Evolutionary conservation across 1,139 yeast genomes (phyloP).

Genomic region (Blastobotrys proliferans): DNA sequence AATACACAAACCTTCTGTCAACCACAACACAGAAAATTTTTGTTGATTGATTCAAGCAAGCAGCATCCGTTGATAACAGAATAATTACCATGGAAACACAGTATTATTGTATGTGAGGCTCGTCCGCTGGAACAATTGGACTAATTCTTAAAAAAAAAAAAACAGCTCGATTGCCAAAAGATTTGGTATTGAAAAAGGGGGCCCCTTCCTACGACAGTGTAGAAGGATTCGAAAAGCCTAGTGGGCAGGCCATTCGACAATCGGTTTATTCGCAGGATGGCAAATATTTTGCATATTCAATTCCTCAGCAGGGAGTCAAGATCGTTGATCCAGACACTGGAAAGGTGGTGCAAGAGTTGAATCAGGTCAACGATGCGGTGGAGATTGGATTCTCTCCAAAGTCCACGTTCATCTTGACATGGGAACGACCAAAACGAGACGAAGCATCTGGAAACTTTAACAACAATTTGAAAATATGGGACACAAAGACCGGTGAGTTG

Average conservation of each 20-base stretch:
- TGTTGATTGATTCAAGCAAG: too few species aligned
- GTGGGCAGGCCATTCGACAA: slow-evolving; percentile 28
- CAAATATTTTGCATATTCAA: slow-evolving; percentile 45
- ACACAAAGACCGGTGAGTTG: slow-evolving; percentile 43
- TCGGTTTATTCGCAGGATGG: slow-evolving; percentile 47
- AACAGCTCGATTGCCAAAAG: slow-evolving; percentile 18
- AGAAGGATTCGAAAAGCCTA: slow-evolving; percentile 15
- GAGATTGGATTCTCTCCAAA: slow-evolving; percentile 85
- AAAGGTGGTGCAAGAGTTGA: slow-evolving; percentile 42
- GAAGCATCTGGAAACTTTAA: slow-evolving; percentile 58
- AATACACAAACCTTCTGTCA: too few species aligned
- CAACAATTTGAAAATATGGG: slow-evolving; percentile 76
- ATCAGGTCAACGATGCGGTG: slow-evolving; percentile 54
- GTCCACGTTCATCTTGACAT: slow-evolving; percentile 79
- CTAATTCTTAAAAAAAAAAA: neutral
- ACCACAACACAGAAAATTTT: too few species aligned
- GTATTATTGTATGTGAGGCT: slow-evolving; percentile 8
- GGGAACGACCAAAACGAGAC: slow-evolving; percentile 79
- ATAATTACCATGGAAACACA: slow-evolving; percentile 7
- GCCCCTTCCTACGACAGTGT: slow-evolving; percentile 17
- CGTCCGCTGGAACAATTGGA: neutral
- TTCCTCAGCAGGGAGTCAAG: slow-evolving; percentile 39
- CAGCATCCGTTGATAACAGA: too few species aligned
- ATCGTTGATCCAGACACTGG: slow-evolving; percentile 58
- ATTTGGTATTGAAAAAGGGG: slow-evolving; percentile 16